phyloP scores from a whole-genome alignment of 805 yeast species.

The Starmera quercuum region DNA sequence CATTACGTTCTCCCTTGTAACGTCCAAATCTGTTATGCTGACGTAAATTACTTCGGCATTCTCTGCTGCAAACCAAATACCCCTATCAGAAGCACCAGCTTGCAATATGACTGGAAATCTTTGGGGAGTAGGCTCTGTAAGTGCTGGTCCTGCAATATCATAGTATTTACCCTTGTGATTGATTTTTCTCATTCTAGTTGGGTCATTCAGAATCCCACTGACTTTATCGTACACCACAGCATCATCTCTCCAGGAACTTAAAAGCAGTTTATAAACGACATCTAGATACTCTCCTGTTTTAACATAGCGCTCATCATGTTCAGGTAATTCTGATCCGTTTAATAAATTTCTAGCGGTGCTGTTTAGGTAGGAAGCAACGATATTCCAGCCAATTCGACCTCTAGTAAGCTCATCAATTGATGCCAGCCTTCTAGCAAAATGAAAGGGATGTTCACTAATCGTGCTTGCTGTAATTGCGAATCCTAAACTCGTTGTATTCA shows the following conservation, averaged over 20 bases:
- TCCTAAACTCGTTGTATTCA: conserved; percentile 28
- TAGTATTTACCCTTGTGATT: conserved; percentile 30
- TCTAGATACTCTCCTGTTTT: conserved; percentile 33
- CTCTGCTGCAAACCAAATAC: conserved; percentile 32
- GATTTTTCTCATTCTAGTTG: conserved; percentile 28
- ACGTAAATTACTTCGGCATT: conserved; percentile 35
- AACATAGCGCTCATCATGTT: conserved; percentile 32
- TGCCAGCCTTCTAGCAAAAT: conserved; percentile 33
- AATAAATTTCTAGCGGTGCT: conserved; percentile 31
- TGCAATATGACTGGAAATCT: conserved; percentile 34
- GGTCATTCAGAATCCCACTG: conserved; percentile 26
- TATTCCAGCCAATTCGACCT: conserved; percentile 39
- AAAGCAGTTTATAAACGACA: conserved; percentile 29
- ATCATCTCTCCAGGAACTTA: conserved; percentile 36
- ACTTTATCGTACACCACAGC: conserved; percentile 17
- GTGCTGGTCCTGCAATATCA: conserved; percentile 31
- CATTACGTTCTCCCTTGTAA: conserved; percentile 10
- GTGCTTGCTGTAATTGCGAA: conserved; percentile 35
- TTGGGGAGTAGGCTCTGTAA: conserved; percentile 35
- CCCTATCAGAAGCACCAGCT: conserved; percentile 34
- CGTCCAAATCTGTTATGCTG: conserved; percentile 21
- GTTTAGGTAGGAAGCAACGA: conserved; percentile 34
- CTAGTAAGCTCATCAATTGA: conserved; percentile 33
- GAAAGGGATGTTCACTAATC: conserved; percentile 34
- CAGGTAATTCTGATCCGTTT: conserved; percentile 27